Conservation (phyloP, 169 alveolate genomes). For the Fabrea salina region DNA sequence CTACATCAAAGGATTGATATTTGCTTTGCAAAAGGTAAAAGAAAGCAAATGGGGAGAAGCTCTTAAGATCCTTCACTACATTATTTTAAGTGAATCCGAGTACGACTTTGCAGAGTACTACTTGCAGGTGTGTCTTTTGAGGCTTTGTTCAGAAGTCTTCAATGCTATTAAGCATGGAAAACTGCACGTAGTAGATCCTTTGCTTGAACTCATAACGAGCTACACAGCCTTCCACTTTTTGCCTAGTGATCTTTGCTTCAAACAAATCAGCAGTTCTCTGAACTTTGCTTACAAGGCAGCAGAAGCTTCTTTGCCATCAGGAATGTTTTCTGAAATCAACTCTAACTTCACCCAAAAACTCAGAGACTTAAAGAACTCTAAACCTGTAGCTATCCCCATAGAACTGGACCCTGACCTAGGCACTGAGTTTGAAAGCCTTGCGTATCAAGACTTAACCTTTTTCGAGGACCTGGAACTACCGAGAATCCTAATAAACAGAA, state of each 20-base stretch:
- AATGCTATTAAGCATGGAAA: not conserved
- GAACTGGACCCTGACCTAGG: conserved; percentile 9
- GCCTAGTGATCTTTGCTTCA: not conserved
- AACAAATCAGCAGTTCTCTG: not conserved
- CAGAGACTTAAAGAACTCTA: not conserved
- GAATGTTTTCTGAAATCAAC: not conserved
- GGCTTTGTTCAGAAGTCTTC: conserved; percentile 2
- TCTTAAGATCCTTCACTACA: not conserved
- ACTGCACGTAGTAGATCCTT: conserved; percentile 10
- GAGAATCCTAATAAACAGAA: not conserved
- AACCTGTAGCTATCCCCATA: not conserved
- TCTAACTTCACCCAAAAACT: not conserved
- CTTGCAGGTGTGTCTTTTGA: not conserved
- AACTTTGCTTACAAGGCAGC: not conserved
- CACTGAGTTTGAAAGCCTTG: not conserved
- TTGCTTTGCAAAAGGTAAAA: not conserved
- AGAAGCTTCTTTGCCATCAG: not conserved
- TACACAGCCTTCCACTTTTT: conserved; percentile 15
- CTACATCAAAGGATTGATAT: not conserved
- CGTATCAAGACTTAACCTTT: not conserved
- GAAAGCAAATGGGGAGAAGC: conserved; percentile 25
- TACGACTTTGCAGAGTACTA: conserved; percentile 9
- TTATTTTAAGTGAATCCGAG: not conserved
- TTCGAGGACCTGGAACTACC: conserved; percentile 11
- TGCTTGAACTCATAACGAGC: not conserved